A percentile compares a stretch with the other conserved stretches of the same genome.
Evolutionary conservation across 1,284 basidiomycete species (phyloP).

Genomic region (Heterobasidion occidentale): DNA sequence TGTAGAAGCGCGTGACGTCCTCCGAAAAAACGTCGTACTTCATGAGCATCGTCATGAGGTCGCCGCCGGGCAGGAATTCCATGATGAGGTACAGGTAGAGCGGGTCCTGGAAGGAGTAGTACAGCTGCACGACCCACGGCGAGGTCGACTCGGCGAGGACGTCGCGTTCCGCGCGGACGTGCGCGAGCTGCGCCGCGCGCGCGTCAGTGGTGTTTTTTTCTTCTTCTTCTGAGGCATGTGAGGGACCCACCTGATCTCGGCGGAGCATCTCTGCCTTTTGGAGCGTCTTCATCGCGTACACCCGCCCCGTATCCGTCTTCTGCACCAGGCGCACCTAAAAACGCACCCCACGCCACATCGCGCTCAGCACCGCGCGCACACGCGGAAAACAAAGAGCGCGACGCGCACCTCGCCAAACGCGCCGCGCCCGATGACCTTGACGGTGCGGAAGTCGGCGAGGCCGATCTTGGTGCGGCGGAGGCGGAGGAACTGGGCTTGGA

Average conservation of each 20-base stretch:
- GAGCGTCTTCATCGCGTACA: constrained; percentile 99
- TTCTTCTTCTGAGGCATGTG: background rate
- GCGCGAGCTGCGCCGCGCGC: constrained; percentile 71
- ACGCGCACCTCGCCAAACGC: constrained; percentile 86
- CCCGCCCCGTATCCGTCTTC: constrained; percentile 95
- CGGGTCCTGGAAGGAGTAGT: constrained; percentile 99
- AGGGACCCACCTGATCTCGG: constrained; percentile 75
- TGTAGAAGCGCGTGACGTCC: constrained; percentile 98
- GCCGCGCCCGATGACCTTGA: constrained; percentile 99
- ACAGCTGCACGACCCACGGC: constrained; percentile 96
- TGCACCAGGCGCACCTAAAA: constrained; percentile 74
- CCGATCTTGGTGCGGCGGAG: constrained; percentile 90
- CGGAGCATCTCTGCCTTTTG: constrained; percentile 99
- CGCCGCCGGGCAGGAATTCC: constrained; percentile 98
- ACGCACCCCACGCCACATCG: background rate
- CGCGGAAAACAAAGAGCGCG: background rate
- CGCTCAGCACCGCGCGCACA: background rate
- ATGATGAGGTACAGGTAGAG: constrained; percentile 97
- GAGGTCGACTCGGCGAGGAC: constrained; percentile 97
- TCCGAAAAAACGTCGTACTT: constrained; percentile 99
- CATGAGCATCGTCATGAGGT: constrained; percentile 99
- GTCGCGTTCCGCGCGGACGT: constrained; percentile 97
- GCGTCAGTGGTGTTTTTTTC: too few species aligned
- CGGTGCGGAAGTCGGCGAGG: constrained; percentile 88
- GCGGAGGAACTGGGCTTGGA: constrained; percentile 88